These are phyloP conservation scores for Raphanus hybrid DNA, from an alignment of 441 rosid genomes.

Conservation along the genomic window DNA sequence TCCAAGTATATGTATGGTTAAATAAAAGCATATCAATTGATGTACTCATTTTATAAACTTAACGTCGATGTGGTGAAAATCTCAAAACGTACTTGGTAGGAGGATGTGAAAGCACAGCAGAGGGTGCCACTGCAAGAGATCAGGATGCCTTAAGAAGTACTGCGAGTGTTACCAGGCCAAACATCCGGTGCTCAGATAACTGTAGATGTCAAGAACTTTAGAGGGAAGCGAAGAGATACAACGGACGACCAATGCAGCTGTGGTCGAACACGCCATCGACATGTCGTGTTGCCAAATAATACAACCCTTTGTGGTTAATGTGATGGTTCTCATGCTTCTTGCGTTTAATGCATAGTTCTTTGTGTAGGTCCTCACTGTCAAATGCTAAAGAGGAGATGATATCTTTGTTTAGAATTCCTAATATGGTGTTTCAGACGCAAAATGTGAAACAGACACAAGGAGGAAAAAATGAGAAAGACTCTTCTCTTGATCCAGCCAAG, in stretches of 20 bases:
- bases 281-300: neutral
- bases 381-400: constrained; percentile 40
- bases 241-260: constrained; percentile 81
- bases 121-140: constrained; percentile 94
- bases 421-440: no score
- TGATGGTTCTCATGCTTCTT: constrained; percentile 6
- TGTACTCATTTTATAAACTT: neutral
- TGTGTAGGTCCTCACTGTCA: constrained; percentile 67
- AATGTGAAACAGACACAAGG: no score
- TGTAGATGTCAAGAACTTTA: constrained; percentile 84
- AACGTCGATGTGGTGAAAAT: neutral
- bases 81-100: constrained; percentile 50
- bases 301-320: neutral
- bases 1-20: constrained; percentile 2
- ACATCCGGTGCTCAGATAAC: constrained; percentile 83
- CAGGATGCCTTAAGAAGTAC: constrained; percentile 97
- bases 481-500: constrained; percentile 36
- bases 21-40: neutral
- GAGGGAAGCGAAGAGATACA: constrained; percentile 94
- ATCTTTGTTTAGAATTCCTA: no score
- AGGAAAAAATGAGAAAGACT: neutral
- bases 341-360: neutral
- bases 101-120: constrained; percentile 84
- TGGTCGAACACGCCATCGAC: no score
- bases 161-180: constrained; percentile 96